Percentiles rank a stretch among this genome's conserved stretches.
These are phyloP conservation scores for Xylariaceae sp. DNA, from an alignment of 2,329 filamentous ascomycete species.

Conservation along the genomic window DNA sequence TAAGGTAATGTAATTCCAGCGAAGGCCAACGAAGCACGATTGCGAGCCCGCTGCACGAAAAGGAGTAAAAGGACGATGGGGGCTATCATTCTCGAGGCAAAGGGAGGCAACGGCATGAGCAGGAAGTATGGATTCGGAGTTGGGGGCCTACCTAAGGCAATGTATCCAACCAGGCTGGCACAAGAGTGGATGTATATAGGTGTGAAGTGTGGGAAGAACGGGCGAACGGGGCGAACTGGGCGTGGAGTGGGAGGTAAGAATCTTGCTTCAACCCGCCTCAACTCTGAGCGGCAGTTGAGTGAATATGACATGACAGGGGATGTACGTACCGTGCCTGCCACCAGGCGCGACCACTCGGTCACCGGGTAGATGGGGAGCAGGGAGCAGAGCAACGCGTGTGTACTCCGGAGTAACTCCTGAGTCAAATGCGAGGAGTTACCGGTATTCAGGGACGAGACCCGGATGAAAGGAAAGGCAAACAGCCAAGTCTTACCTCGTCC, in stretches of 20 bases:
- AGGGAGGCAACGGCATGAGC: neutral
- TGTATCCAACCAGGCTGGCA: neutral
- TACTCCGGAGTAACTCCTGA: neutral
- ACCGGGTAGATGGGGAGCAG: no score
- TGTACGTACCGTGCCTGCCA: neutral
- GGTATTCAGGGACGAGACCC: neutral
- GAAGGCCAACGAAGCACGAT: conserved; percentile 7
- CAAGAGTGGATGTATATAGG: neutral
- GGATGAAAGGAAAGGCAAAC: neutral
- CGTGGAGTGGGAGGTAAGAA: neutral
- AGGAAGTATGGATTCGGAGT: neutral
- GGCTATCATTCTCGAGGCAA: neutral
- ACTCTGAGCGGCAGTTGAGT: conserved; percentile 10
- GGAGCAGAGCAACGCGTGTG: neutral
- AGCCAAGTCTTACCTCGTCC: neutral
- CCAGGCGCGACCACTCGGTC: conserved; percentile 22
- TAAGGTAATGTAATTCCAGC: conserved; percentile 15
- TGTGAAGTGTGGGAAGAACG: neutral
- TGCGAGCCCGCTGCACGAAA: conserved; percentile 3
- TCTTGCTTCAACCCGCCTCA: neutral
- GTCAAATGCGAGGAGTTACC: neutral
- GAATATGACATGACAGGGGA: conserved; percentile 15
- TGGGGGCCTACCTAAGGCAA: neutral
- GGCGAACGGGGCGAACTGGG: no score
- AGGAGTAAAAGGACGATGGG: neutral